Evolutionary conservation across 1,284 basidiomycete genomes (phyloP).

Genomic region (Irpex sp.): DNA sequence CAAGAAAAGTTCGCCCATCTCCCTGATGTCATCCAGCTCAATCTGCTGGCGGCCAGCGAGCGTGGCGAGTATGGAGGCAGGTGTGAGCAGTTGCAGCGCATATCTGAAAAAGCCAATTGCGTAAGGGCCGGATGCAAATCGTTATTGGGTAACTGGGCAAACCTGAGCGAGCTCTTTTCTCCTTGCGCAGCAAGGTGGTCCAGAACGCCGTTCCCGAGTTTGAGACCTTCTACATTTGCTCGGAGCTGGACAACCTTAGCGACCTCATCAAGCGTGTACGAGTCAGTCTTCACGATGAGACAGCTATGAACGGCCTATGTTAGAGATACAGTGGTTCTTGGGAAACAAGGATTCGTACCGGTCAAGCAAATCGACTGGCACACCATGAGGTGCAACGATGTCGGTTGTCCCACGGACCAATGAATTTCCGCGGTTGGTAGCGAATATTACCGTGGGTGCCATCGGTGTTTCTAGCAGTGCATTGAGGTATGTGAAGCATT

Average conservation of each 20-base stretch:
- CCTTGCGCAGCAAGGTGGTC: slow-evolving; percentile 86
- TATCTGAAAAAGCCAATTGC: slow-evolving; percentile 49
- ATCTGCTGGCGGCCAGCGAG: slow-evolving; percentile 81
- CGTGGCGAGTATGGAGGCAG: slow-evolving; percentile 85
- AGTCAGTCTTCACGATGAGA: slow-evolving; percentile 93
- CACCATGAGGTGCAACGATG: slow-evolving; percentile 88
- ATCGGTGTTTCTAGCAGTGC: slow-evolving; percentile 93
- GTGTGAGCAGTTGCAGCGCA: slow-evolving; percentile 88
- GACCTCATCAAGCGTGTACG: slow-evolving; percentile 84
- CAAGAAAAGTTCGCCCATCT: slow-evolving; percentile 93
- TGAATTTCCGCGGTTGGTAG: slow-evolving; percentile 92
- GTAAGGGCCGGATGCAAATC: not conserved
- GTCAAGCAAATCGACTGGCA: slow-evolving; percentile 93
- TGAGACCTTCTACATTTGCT: slow-evolving; percentile 83
- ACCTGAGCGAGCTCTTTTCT: slow-evolving; percentile 82
- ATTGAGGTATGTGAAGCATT: slow-evolving; percentile 99
- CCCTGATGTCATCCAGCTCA: slow-evolving; percentile 81
- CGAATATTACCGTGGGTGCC: slow-evolving; percentile 96
- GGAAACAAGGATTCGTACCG: slow-evolving; percentile 43
- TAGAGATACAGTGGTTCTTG: not conserved
- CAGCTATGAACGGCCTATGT: slow-evolving; percentile 47
- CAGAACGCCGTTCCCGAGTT: slow-evolving; percentile 74
- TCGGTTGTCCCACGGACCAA: slow-evolving; percentile 92
- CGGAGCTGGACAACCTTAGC: slow-evolving; percentile 85
- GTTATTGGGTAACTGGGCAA: slow-evolving; percentile 20